Base-by-base conservation (phyloP, 2,329 filamentous ascomycete genomes). In the Cladosporium oxysporum region DNA sequence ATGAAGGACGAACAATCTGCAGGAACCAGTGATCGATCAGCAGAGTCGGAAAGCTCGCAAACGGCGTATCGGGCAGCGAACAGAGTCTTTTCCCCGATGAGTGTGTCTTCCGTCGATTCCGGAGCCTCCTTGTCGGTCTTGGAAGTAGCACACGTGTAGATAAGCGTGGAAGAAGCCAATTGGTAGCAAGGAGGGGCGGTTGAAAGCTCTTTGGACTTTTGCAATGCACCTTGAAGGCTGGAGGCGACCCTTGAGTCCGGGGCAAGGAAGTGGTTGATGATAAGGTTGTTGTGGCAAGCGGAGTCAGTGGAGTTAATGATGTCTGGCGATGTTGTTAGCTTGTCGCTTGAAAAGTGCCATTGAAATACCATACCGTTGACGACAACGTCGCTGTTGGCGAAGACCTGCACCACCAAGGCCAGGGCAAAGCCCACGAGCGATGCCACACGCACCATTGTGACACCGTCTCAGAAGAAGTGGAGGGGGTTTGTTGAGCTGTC, bases 161-260 rank as follows among this genome's bases (percentile, higher is more conserved):
- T n/a, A n/a, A n/a, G n/a, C n/a, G n/a, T n/a, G n/a, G n/a, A n/a
- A 2, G 83, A 80, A 8, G 86, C 86, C 44, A 85, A 74, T 8
- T 81, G 81, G 65, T 83, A 81, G 76, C 86, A 88, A 0, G 83
- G 82, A 2, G 84, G 80, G 11, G 80, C 76, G 5, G 77, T 76
- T 57, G 81, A 76, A 71, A 85, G 76, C 0, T 79, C 78, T 16
- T 80, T 73, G 3, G 86, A 74, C 2, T 83, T 71, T 3, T 77
- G 73, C 21, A 83, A 69, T 2, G 82, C 82, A 61, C 80, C 31
- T 23, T 69, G 66, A 21, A 71, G 60, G 33, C 61, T 58, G 1
- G 31, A 16, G n/a, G 37, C 21, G 23, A 44, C 44, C 21, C n/a
- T n/a, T 11, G 55, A 53, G 44, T 60, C 57, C 3, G 28, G 28